Conservation (phyloP, 768 basidiomycete species). For the Crucibulum laeve region DNA sequence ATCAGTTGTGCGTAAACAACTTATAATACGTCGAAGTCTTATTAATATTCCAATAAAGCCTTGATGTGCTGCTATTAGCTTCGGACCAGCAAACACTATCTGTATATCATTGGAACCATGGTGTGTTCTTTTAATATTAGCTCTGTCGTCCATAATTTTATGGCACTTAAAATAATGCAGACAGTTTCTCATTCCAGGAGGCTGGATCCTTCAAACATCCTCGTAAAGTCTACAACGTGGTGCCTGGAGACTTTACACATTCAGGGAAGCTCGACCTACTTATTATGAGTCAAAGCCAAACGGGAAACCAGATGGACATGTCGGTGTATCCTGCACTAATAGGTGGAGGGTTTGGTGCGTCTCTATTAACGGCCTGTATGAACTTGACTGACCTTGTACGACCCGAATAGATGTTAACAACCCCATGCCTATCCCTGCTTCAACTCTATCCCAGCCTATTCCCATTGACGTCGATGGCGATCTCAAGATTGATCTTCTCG, state of each 20-base stretch:
- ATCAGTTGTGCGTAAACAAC: conserved; percentile 73
- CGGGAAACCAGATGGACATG: conserved; percentile 53
- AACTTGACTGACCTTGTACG: background rate
- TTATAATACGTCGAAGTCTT: background rate
- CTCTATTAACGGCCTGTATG: background rate
- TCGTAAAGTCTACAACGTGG: conserved; percentile 65
- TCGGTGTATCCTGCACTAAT: conserved; percentile 64
- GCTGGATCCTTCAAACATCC: conserved; percentile 52
- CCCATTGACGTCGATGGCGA: conserved; percentile 84
- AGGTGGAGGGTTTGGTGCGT: conserved; percentile 64
- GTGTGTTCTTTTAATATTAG: conserved; percentile 31
- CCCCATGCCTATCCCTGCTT: conserved; percentile 53
- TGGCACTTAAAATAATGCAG: conserved; percentile 28
- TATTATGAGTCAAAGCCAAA: conserved; percentile 68
- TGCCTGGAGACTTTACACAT: conserved; percentile 92
- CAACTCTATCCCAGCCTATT: conserved; percentile 76
- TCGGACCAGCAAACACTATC: conserved; percentile 75
- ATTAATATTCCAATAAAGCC: conserved; percentile 33
- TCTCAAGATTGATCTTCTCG: conserved; percentile 86
- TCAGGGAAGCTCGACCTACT: conserved; percentile 89
- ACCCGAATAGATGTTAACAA: conserved; percentile 31
- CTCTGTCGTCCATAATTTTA: background rate
- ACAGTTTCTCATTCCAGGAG: conserved; percentile 50
- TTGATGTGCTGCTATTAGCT: conserved; percentile 77
- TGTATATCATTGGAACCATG: conserved; percentile 79